Base-by-base conservation (phyloP, 331 rosid species). In the Prunus yedoensis region DNA sequence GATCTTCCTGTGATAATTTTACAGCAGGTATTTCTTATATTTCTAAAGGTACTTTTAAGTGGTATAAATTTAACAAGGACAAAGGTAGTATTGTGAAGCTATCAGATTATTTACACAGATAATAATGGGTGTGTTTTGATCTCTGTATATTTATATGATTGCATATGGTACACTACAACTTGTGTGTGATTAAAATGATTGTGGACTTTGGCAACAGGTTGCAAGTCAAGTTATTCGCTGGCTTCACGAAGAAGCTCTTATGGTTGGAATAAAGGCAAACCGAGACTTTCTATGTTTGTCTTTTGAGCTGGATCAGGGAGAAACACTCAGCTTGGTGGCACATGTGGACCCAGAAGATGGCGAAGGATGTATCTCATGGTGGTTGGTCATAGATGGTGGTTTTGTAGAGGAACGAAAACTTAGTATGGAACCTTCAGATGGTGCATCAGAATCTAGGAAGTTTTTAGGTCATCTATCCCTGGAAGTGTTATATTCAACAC, bases 311-410 rank as follows among this genome's bases (percentile, higher is more conserved):
- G 99, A 88, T 80, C 97, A 85, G 72, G 92, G 97, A 0, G 96
- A 92, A 84, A 85, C 92, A 74, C 89, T 90, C 3, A 81, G 88
- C 60, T 80, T 94, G 74, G 86, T 87, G 61, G 99, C 97, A 51
- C 91, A 88, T 56, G 93, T 94, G 65, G 91, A 91, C 79, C 96
- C 96, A 10, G 93, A 90, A 68, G 96, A 91, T 73, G 70, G 64
- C 64, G 86, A 87, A 35, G 96, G 96, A 16, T 88, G 95, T 78
- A 90, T 94, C 78, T 92, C 96, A 8, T 94, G 97, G 99, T 92
- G 90, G 93, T 80, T 94, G 84, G 88, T 92, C 32, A 85, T 94
- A 88, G 97, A 90, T 59, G 88, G 89, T 61, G 82, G 89, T 74
- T 82, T 89, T 32, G 74, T 83, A 13, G 97, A 90, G 83, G 95